Evolutionary conservation across 345 rosid species (phyloP).

Genomic region (Turritis glabra): DNA sequence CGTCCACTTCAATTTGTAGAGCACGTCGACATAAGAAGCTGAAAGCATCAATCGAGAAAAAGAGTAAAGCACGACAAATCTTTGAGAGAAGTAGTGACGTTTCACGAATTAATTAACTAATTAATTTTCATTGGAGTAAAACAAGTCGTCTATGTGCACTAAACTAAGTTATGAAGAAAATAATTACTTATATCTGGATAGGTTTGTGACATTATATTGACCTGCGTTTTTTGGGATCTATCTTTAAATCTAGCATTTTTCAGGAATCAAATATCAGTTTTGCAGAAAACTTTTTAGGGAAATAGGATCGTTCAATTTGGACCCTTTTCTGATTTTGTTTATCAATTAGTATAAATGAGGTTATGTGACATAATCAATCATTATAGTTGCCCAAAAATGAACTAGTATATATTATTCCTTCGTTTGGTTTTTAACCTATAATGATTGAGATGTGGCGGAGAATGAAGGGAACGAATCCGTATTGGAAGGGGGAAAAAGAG

Average conservation of each 20-base stretch:
- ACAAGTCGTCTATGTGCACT: slow-evolving; percentile 14
- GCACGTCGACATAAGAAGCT: slow-evolving; percentile 5
- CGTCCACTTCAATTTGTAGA: slow-evolving; percentile 15
- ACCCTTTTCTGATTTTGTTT: not conserved
- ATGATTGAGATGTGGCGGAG: slow-evolving; percentile 10
- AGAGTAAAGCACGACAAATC: not conserved
- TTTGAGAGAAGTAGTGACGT: not conserved
- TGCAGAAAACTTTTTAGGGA: not conserved
- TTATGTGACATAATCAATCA: slow-evolving; percentile 11
- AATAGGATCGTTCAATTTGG: not conserved
- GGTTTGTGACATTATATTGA: not conserved
- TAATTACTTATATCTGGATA: not conserved
- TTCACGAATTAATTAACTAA: not conserved
- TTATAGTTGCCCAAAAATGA: not conserved
- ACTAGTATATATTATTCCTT: not conserved
- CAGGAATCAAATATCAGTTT: not conserved
- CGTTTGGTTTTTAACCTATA: not conserved
- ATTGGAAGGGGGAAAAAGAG: not conserved
- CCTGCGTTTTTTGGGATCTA: not conserved
- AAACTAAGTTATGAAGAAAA: not conserved
- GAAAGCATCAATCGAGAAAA: not conserved
- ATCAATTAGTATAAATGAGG: not conserved
- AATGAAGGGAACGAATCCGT: not conserved
- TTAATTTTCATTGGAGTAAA: not conserved
- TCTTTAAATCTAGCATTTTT: not conserved